These are phyloP conservation scores for Plenodomus tracheiphilus DNA, from an alignment of 2,329 filamentous ascomycete genomes.

Conservation along the genomic window DNA sequence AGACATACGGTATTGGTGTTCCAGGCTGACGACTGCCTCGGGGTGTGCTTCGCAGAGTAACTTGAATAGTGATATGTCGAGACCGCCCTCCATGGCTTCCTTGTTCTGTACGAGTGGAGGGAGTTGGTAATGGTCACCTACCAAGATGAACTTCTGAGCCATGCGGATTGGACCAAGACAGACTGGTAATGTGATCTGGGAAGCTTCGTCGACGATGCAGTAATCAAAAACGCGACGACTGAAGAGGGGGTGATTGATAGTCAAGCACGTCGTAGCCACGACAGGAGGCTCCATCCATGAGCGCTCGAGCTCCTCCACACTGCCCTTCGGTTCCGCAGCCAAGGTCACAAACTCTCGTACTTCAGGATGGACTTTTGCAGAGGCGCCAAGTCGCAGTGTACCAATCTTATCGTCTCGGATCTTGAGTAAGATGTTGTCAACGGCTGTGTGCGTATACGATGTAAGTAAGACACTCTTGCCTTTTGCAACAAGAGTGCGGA, in stretches of 20 bases:
- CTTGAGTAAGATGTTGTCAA: conserved; percentile 97
- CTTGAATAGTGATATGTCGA: conserved; percentile 94
- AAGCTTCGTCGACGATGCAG: conserved; percentile 97
- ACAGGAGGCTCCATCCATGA: conserved; percentile 86
- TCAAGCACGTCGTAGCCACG: conserved; percentile 92
- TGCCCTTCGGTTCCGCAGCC: conserved; percentile 71
- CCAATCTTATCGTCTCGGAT: conserved; percentile 76
- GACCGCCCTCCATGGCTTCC: conserved; percentile 78
- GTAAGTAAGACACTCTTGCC: conserved; percentile 92
- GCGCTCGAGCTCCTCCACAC: conserved; percentile 79
- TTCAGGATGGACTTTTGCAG: conserved; percentile 84
- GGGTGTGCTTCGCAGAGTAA: conserved; percentile 88
- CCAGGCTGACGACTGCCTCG: conserved; percentile 83
- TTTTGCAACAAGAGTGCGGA: conserved; percentile 82
- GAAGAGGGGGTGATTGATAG: conserved; percentile 87
- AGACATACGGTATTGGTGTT: conserved; percentile 98
- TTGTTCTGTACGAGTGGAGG: conserved; percentile 94
- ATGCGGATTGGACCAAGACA: conserved; percentile 93
- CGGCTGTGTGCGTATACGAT: conserved; percentile 95
- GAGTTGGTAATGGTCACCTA: conserved; percentile 95
- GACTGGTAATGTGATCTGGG: conserved; percentile 93
- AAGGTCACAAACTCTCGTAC: conserved; percentile 84
- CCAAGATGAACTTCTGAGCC: conserved; percentile 89
- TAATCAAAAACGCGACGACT: conserved; percentile 91
- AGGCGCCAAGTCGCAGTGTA: conserved; percentile 81